Conservation (phyloP, 306 rosid species). For the Herpetospermum pedunculosum region DNA sequence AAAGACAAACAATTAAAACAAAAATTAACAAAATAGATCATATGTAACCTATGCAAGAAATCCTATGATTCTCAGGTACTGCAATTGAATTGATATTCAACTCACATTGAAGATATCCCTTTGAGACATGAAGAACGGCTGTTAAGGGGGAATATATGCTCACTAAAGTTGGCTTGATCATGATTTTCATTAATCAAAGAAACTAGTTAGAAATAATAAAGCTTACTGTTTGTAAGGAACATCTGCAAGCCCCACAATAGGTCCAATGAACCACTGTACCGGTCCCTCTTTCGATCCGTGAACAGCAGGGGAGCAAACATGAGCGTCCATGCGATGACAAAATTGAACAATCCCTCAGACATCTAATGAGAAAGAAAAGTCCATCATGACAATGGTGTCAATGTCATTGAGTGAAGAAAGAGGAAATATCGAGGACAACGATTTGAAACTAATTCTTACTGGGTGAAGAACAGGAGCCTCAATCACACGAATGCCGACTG, state of each 20-base stretch:
- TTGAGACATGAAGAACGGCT: background rate
- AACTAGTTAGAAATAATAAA: background rate
- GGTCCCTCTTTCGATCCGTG: slow-evolving; percentile 54
- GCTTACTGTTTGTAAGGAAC: slow-evolving; percentile 91
- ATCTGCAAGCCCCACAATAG: slow-evolving; percentile 71
- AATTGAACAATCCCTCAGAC: slow-evolving; percentile 84
- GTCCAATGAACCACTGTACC: slow-evolving; percentile 64
- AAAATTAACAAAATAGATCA: background rate
- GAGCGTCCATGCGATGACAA: slow-evolving; percentile 87
- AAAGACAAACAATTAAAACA: background rate
- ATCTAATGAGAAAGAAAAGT: slow-evolving; percentile 33
- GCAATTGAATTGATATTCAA: background rate
- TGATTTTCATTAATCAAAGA: background rate
- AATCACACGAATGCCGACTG: slow-evolving; percentile 55
- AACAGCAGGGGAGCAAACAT: slow-evolving; percentile 85
- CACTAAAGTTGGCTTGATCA: background rate
- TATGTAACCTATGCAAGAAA: background rate
- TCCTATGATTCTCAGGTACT: background rate
- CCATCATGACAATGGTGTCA: slow-evolving; percentile 9
- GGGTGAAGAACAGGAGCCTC: slow-evolving; percentile 95
- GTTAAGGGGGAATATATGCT: background rate
- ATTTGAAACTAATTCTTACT: slow-evolving; percentile 31
- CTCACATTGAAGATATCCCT: background rate
- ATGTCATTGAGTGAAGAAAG: background rate
- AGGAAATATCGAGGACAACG: slow-evolving; percentile 8